Evolutionary conservation across 169 alveolate species (phyloP).

Genomic region (Plasmodium fragile): DNA sequence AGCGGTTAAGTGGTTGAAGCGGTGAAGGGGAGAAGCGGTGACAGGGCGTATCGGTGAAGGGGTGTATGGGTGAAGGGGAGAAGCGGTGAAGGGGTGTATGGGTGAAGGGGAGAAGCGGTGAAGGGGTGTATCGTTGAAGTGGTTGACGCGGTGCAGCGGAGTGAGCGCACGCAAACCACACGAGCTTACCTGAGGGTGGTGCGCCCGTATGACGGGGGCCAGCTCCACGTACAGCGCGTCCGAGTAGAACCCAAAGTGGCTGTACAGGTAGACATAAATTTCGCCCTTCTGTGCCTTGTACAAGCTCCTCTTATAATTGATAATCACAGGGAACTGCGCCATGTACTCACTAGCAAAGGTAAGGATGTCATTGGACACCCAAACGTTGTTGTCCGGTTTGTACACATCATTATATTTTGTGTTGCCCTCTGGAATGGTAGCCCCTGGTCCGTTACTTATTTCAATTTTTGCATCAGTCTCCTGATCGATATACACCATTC

Average conservation of each 20-base stretch:
- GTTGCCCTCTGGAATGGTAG: conserved; percentile 18
- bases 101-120: too few species aligned
- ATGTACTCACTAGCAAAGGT: conserved; percentile 42
- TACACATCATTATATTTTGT: conserved; percentile 43
- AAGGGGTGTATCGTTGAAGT: neutral
- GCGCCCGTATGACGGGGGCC: conserved; percentile 6
- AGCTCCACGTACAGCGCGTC: conserved; percentile 42
- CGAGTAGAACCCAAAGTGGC: conserved; percentile 24
- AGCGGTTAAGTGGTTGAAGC: neutral
- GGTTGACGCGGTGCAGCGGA: too few species aligned
- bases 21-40: too few species aligned
- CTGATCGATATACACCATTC: conserved; percentile 28
- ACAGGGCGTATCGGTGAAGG: too few species aligned
- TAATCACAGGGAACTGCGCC: conserved; percentile 55
- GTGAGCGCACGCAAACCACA: neutral
- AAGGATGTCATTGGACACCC: conserved; percentile 41
- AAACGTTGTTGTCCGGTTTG: conserved; percentile 21
- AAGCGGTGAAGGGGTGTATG: too few species aligned
- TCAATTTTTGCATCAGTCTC: conserved; percentile 41
- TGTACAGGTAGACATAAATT: conserved; percentile 35
- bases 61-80: too few species aligned
- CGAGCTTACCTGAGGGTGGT: conserved; percentile 30
- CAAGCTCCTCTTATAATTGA: conserved; percentile 35
- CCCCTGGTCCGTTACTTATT: conserved; percentile 71
- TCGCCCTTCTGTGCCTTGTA: conserved; percentile 12